Conservation (phyloP, 805 yeast genomes). For the Candida vartiovaarae region DNA sequence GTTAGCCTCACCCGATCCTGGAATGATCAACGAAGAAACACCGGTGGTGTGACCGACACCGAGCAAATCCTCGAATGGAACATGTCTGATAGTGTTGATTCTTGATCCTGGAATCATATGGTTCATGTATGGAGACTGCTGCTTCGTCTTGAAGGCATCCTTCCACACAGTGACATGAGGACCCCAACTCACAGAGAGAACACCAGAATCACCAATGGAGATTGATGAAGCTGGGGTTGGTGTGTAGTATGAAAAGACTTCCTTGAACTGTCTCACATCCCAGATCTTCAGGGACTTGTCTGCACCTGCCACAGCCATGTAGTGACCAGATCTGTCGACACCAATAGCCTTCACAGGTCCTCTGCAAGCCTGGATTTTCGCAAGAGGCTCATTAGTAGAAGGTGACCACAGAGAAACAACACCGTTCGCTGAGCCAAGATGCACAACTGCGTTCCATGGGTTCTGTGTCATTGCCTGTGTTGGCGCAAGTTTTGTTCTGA, state of each 20-base stretch:
- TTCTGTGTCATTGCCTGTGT: slow-evolving; percentile 83
- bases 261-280: slow-evolving; percentile 85
- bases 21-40: slow-evolving; percentile 77
- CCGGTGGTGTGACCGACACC: slow-evolving; percentile 82
- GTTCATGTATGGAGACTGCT: slow-evolving; percentile 84
- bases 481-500: slow-evolving; percentile 85
- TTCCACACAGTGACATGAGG: slow-evolving; percentile 95
- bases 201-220: slow-evolving; percentile 80
- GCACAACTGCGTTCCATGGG: slow-evolving; percentile 94
- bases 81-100: slow-evolving; percentile 61
- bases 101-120: slow-evolving; percentile 77
- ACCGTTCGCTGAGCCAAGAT: slow-evolving; percentile 90
- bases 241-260: slow-evolving; percentile 51
- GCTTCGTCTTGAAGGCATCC: slow-evolving; percentile 65
- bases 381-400: slow-evolving; percentile 76
- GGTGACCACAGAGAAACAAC: slow-evolving; percentile 94
- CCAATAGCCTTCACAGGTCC: slow-evolving; percentile 88
- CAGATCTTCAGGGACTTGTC: slow-evolving; percentile 82
- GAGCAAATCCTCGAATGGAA: slow-evolving; percentile 94
- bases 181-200: slow-evolving; percentile 89
- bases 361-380: slow-evolving; percentile 67
- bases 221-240: slow-evolving; percentile 84
- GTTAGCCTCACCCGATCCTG: slow-evolving; percentile 98
- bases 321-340: slow-evolving; percentile 83
- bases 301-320: slow-evolving; percentile 90